Percentiles rank a stretch among this genome's conserved stretches.
These are phyloP conservation scores for Aspergillus avenaceus DNA, from an alignment of 495 filamentous ascomycete species.

Conservation along the genomic window DNA sequence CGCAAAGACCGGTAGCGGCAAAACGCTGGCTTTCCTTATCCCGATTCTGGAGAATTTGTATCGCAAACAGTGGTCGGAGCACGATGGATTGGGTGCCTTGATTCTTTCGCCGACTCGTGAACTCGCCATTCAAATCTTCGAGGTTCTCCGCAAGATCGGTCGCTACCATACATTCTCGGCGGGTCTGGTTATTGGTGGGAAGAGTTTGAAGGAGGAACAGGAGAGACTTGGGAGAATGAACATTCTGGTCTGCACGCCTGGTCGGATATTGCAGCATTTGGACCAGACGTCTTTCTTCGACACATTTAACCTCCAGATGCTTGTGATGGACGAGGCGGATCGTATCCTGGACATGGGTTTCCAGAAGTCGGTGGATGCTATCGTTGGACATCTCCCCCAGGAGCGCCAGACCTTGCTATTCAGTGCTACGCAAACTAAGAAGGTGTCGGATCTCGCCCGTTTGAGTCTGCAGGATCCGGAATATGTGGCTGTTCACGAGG, in stretches of 20 bases:
- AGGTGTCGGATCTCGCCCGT: conserved; percentile 85
- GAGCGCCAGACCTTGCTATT: conserved; percentile 89
- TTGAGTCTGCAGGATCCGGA: conserved; percentile 86
- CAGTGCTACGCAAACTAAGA: conserved; percentile 93
- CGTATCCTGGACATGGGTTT: conserved; percentile 99
- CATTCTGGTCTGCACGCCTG: conserved; percentile 94
- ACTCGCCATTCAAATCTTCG: conserved; percentile 95
- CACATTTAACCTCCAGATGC: conserved; percentile 82
- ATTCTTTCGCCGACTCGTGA: conserved; percentile 94
- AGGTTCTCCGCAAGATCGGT: conserved; percentile 87
- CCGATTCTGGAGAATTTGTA: conserved; percentile 96
- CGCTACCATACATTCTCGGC: conserved; percentile 88
- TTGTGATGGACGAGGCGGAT: conserved; percentile 95
- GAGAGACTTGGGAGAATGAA: conserved; percentile 91
- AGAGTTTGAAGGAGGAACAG: conserved; percentile 81
- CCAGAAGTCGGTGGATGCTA: conserved; percentile 84
- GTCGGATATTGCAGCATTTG: conserved; percentile 91
- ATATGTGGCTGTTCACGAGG: conserved; percentile 90
- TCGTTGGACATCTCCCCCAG: conserved; percentile 86
- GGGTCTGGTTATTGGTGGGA: conserved; percentile 92
- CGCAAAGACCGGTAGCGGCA: conserved; percentile 94
- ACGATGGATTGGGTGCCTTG: conserved; percentile 87
- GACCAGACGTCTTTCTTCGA: conserved; percentile 91
- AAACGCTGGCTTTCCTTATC: conserved; percentile 90
- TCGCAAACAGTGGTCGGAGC: conserved; percentile 80